Percentiles rank a stretch among this genome's conserved stretches.
Conservation (phyloP, 176 grass and related monocot species). For the Raddia guianensis region DNA sequence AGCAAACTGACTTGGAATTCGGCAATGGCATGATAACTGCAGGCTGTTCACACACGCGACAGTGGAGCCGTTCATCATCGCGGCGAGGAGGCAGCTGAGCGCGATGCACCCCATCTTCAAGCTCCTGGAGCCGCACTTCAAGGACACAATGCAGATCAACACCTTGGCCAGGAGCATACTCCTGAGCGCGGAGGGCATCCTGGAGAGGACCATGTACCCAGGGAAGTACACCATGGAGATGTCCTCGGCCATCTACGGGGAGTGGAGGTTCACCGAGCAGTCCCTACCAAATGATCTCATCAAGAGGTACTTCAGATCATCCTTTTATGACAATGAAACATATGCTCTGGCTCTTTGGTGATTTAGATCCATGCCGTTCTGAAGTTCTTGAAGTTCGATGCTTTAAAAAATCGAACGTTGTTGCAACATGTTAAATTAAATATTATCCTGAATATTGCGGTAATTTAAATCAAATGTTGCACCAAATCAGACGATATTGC, state of each 20-base stretch:
- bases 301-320: conserved; percentile 47
- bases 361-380: too few relatives aligned
- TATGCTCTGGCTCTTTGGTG: too few relatives aligned
- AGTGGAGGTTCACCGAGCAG: conserved; percentile 81
- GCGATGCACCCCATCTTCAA: conserved; percentile 91
- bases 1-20: neutral
- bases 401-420: too few relatives aligned
- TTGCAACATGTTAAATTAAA: too few relatives aligned
- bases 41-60: conserved; percentile 87
- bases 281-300: conserved; percentile 79
- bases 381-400: too few relatives aligned
- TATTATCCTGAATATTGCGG: too few relatives aligned
- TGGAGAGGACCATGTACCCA: conserved; percentile 85
- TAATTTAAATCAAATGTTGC: too few relatives aligned
- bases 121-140: conserved; percentile 90
- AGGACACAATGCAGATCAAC: conserved; percentile 95
- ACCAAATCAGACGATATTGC: too few relatives aligned
- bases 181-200: conserved; percentile 62
- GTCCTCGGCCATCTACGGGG: conserved; percentile 68
- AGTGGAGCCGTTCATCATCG: conserved; percentile 94
- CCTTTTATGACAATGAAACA: too few relatives aligned
- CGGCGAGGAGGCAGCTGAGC: conserved; percentile 81
- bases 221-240: conserved; percentile 80
- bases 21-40: neutral
- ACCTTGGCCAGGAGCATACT: conserved; percentile 84